These are phyloP conservation scores for Thalassiosira mediterranea DNA, from an alignment of 352 stramenopile genomes.

Conservation along the genomic window DNA sequence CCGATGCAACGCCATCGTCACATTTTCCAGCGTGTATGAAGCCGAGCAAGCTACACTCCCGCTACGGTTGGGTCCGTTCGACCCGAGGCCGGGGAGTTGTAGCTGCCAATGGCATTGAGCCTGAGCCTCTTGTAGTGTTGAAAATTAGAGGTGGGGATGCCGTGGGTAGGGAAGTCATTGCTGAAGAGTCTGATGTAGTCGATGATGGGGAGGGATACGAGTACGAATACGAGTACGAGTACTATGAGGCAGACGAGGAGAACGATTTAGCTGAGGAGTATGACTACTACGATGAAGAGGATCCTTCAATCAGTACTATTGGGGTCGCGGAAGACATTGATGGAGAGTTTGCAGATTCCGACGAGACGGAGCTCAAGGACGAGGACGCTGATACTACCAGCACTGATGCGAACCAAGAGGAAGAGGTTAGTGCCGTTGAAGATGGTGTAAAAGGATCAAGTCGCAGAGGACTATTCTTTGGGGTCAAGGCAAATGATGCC, in stretches of 20 bases:
- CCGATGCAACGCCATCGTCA: too few species aligned
- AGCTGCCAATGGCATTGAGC: too few species aligned
- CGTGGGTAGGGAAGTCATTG: too few species aligned
- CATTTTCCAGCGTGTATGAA: too few species aligned
- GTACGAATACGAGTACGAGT: slow-evolving; percentile 34
- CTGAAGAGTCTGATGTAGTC: too few species aligned
- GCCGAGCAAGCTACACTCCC: too few species aligned
- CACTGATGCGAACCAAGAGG: neutral
- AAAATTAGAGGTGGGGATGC: too few species aligned
- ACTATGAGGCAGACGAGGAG: slow-evolving; percentile 32
- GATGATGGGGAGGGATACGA: slow-evolving; percentile 19
- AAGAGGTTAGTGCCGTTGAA: neutral
- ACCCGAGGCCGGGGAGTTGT: too few species aligned
- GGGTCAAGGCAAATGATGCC: neutral
- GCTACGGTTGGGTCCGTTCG: too few species aligned
- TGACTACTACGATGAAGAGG: slow-evolving; percentile 22
- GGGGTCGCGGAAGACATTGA: slow-evolving; percentile 12
- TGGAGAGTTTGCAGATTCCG: slow-evolving; percentile 1
- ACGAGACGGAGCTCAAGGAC: neutral
- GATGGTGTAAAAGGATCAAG: neutral
- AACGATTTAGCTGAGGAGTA: slow-evolving; percentile 9
- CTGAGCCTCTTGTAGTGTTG: too few species aligned
- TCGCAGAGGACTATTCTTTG: neutral
- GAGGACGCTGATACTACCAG: neutral
- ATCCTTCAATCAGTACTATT: neutral